Base-by-base conservation (phyloP, 2,329 filamentous ascomycete species). In the Monascus ruber region DNA sequence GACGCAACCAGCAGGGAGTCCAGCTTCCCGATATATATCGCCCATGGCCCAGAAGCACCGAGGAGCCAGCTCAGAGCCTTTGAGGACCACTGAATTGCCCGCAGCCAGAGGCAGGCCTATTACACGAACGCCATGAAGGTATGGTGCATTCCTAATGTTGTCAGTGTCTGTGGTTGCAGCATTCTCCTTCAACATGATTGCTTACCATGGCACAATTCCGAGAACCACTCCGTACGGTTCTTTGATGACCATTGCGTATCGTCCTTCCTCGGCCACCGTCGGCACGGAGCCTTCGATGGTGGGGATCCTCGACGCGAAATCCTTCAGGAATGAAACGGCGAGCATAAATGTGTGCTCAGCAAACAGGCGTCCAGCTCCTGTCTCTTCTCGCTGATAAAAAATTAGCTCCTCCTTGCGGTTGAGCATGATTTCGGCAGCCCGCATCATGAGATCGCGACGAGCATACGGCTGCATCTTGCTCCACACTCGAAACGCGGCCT, bases 151-250 rank as follows among this genome's bases (percentile, higher is more conserved):
- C 17, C 17, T 17, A 17, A 17, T 17, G 17, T 34, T 17, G 17
- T 17, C 17, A 17, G 17, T 17, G 17, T 17, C 17, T 17, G 17
- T 17, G 3, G 17, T 17, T 17, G 17, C 17, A 17, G 17, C 17
- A 17, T 17, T 17, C 17, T 17, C 17, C 17, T 17, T 17, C 17
- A 24, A 35, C 10, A 32, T 24, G 8, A 17, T 17, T 17, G 11
- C 62, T 50, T 68, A 87, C 85, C 86, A 94, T 6, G 86, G 84
- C 2, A 82, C 83, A 58, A 93, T 86, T 2, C 77, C 79, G 26
- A 93, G 65, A 10, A 88, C 71, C 5, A 91, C 85, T 1, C 86
- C 86, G 50, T 77, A 86, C 0, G 86, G 85, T 60, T 88, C 83
- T 54, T 79, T 81, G 46, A 80, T 62, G 3, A 93, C 65, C 47